phyloP scores from a whole-genome alignment of 1,284 basidiomycete species.

The Sphaerobolus stellatus region DNA sequence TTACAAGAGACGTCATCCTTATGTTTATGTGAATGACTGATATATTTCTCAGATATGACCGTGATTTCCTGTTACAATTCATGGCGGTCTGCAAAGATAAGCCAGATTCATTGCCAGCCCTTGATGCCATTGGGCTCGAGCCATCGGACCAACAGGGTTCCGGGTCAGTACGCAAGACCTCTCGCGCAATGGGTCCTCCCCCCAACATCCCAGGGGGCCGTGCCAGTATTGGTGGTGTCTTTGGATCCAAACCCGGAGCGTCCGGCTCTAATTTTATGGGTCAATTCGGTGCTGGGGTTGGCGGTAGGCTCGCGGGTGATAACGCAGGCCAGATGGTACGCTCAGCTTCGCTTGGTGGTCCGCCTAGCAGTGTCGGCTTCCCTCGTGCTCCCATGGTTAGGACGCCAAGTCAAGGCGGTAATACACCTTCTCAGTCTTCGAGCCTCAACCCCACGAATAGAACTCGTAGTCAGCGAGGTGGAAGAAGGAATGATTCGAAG shows the following conservation, averaged over 20 bases:
- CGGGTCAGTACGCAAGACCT: slow-evolving; percentile 51
- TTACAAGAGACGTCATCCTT: slow-evolving; percentile 5
- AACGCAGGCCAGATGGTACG: slow-evolving; percentile 45
- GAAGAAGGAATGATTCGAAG: slow-evolving; percentile 40
- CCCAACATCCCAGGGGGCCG: slow-evolving; percentile 42
- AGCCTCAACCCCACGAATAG: slow-evolving; percentile 32
- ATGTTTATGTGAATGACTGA: neutral
- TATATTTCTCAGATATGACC: slow-evolving; percentile 73
- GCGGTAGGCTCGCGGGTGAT: slow-evolving; percentile 64
- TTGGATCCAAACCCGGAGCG: slow-evolving; percentile 49
- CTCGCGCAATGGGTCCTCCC: slow-evolving; percentile 55
- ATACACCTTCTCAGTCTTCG: slow-evolving; percentile 18
- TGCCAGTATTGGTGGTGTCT: slow-evolving; percentile 45
- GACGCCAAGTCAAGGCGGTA: slow-evolving; percentile 67
- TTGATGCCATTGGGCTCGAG: slow-evolving; percentile 91
- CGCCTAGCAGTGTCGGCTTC: slow-evolving; percentile 46
- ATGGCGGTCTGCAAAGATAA: slow-evolving; percentile 95
- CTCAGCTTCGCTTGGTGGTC: slow-evolving; percentile 28
- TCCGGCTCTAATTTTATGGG: slow-evolving; percentile 57
- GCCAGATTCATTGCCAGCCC: slow-evolving; percentile 84
- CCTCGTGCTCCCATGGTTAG: slow-evolving; percentile 63
- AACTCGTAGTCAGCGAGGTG: slow-evolving; percentile 71
- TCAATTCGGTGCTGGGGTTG: slow-evolving; percentile 60
- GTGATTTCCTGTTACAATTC: slow-evolving; percentile 97
- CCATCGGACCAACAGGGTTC: slow-evolving; percentile 54